phyloP scores from a whole-genome alignment of 192 early-diverging fungal genomes.

The Backusella psychrophila region DNA sequence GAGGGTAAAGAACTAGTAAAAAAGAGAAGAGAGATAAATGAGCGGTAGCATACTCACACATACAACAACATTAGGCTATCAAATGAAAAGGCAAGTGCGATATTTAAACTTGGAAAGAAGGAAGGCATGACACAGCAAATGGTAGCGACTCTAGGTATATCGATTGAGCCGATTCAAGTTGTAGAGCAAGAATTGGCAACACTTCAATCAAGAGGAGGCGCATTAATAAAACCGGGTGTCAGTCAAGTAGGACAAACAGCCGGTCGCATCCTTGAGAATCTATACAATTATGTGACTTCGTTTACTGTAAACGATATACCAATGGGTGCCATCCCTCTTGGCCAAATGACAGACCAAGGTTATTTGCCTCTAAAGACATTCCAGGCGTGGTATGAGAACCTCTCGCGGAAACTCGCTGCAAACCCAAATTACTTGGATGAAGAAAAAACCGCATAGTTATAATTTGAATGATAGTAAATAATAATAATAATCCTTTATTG shows the following conservation, averaged over 20 bases:
- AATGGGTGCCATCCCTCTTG: slow-evolving; percentile 40
- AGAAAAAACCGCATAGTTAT: not conserved
- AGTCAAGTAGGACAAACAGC: slow-evolving; percentile 54
- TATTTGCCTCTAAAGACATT: slow-evolving; percentile 68
- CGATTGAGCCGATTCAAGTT: slow-evolving; percentile 80
- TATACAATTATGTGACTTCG: slow-evolving; percentile 77
- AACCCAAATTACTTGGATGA: slow-evolving; percentile 23
- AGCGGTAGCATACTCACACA: not conserved
- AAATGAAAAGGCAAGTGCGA: slow-evolving; percentile 84
- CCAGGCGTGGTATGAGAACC: slow-evolving; percentile 78
- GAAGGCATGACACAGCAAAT: not conserved
- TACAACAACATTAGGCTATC: slow-evolving; percentile 45
- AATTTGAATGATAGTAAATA: not conserved
- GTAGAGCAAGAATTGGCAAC: slow-evolving; percentile 61
- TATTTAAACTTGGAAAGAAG: slow-evolving; percentile 59
- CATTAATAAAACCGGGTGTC: slow-evolving; percentile 16
- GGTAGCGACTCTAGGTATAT: slow-evolving; percentile 83
- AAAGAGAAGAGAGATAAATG: not conserved
- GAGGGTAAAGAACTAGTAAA: slow-evolving; percentile 41
- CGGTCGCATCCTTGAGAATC: slow-evolving; percentile 59
- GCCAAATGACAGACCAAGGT: slow-evolving; percentile 41
- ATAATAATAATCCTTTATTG: not conserved
- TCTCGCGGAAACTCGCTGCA: slow-evolving; percentile 57
- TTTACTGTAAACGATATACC: slow-evolving; percentile 59
- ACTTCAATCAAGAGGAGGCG: not conserved